These are phyloP conservation scores for Magnaporthales sp. DNA, from an alignment of 2,329 filamentous ascomycete species.

Conservation along the genomic window DNA sequence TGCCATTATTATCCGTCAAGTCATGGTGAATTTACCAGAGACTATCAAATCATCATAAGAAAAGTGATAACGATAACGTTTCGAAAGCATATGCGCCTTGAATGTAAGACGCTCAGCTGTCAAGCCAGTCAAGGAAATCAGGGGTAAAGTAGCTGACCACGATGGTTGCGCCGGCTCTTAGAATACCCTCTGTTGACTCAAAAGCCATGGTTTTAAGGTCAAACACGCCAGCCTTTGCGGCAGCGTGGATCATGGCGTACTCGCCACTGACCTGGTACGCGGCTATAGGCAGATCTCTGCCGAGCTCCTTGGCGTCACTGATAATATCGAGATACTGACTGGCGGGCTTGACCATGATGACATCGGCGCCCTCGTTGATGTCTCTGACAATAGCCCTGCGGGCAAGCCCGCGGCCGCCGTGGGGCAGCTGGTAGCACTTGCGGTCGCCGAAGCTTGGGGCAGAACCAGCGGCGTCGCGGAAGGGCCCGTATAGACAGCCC, in stretches of 20 bases:
- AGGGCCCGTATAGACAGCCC: constrained; percentile 91
- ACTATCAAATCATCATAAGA: neutral
- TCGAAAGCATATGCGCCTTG: neutral
- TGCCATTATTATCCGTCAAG: neutral
- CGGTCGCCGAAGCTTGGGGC: constrained; percentile 87
- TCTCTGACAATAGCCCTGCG: constrained; percentile 84
- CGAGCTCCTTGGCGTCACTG: constrained; percentile 90
- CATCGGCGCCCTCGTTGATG: constrained; percentile 87
- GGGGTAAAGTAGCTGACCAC: constrained; percentile 93
- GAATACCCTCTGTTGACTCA: constrained; percentile 86
- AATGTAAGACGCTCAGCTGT: constrained; percentile 6
- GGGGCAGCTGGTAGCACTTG: constrained; percentile 93
- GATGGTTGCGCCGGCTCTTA: constrained; percentile 88
- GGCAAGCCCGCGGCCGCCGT: constrained; percentile 83
- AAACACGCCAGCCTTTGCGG: constrained; percentile 91
- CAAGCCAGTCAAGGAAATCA: constrained; percentile 60
- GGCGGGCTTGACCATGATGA: constrained; percentile 99
- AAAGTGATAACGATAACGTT: neutral
- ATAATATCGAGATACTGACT: constrained; percentile 96
- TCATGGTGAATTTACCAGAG: neutral
- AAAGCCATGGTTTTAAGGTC: constrained; percentile 92
- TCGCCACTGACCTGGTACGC: constrained; percentile 97
- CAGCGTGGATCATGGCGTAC: constrained; percentile 96
- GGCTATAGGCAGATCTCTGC: constrained; percentile 82
- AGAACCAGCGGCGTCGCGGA: constrained; percentile 92